phyloP scores from a whole-genome alignment of 805 yeast genomes.

The Tetrapisispora pingtungensis region DNA sequence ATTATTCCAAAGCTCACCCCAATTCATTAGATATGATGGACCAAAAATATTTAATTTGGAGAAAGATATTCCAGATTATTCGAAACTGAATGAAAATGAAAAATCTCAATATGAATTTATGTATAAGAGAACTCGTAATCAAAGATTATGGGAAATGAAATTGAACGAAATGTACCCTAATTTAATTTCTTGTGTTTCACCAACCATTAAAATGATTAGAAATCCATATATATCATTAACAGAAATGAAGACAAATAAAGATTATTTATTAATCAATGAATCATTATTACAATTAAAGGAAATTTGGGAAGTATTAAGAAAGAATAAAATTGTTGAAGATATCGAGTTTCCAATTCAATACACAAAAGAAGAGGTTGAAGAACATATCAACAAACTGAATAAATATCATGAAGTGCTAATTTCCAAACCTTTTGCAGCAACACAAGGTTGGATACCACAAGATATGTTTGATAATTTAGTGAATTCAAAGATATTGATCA shows the following conservation, averaged over 20 bases:
- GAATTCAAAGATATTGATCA: constrained; percentile 57
- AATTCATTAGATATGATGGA: constrained; percentile 79
- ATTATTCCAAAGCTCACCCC: constrained; percentile 66
- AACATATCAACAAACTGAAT: constrained; percentile 48
- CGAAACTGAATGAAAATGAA: constrained; percentile 57
- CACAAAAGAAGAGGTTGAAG: constrained; percentile 47
- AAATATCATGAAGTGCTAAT: constrained; percentile 60
- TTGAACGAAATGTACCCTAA: constrained; percentile 55
- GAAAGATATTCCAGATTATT: constrained; percentile 65
- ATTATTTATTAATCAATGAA: constrained; percentile 53
- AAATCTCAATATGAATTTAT: constrained; percentile 76
- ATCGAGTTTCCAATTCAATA: constrained; percentile 51
- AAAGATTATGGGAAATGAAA: constrained; percentile 75
- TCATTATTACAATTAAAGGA: constrained; percentile 54
- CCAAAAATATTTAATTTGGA: constrained; percentile 71
- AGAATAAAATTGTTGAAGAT: constrained; percentile 44
- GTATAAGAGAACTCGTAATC: constrained; percentile 84
- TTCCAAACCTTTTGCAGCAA: constrained; percentile 73
- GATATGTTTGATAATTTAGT: constrained; percentile 71
- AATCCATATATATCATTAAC: constrained; percentile 52
- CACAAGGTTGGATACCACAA: constrained; percentile 94
- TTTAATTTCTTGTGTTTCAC: constrained; percentile 69
- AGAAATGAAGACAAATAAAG: constrained; percentile 48
- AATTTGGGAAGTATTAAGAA: constrained; percentile 58
- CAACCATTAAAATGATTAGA: constrained; percentile 69